Evolutionary conservation across 129 eudicot species (phyloP).

Genomic region (Tanacetum coccineum): DNA sequence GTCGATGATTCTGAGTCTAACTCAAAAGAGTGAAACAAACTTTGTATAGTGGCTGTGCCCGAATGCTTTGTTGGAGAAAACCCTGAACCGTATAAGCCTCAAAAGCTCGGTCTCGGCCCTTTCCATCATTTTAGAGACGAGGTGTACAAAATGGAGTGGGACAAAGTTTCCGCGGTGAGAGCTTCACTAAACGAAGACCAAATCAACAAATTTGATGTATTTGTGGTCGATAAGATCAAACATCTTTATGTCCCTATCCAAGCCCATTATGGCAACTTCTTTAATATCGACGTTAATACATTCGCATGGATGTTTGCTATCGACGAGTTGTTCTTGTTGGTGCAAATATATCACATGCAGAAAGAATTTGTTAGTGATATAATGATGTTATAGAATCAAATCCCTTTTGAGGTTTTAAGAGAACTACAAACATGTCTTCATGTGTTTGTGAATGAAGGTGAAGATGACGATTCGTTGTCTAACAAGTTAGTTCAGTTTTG

Average conservation of each 20-base stretch:
- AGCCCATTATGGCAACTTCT: background rate
- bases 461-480: background rate
- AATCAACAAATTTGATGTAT: background rate
- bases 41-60: too few species aligned
- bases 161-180: background rate
- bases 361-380: background rate
- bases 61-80: too few species aligned
- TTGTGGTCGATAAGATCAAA: background rate
- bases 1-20: too few species aligned
- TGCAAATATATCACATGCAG: background rate
- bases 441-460: background rate
- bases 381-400: slow-evolving; percentile 5
- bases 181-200: background rate
- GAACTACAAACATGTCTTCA: background rate
- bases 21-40: too few species aligned
- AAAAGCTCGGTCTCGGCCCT: too few species aligned
- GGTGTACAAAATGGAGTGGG: background rate
- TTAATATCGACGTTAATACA: background rate
- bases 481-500: background rate
- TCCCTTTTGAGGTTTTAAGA: background rate
- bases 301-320: slow-evolving; percentile 12
- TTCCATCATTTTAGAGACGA: too few species aligned
- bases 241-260: background rate
- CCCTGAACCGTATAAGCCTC: too few species aligned
- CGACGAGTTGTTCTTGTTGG: slow-evolving; percentile 7